Evolutionary conservation across 768 basidiomycete species (phyloP).

Genomic region (Auriculariales sp.): DNA sequence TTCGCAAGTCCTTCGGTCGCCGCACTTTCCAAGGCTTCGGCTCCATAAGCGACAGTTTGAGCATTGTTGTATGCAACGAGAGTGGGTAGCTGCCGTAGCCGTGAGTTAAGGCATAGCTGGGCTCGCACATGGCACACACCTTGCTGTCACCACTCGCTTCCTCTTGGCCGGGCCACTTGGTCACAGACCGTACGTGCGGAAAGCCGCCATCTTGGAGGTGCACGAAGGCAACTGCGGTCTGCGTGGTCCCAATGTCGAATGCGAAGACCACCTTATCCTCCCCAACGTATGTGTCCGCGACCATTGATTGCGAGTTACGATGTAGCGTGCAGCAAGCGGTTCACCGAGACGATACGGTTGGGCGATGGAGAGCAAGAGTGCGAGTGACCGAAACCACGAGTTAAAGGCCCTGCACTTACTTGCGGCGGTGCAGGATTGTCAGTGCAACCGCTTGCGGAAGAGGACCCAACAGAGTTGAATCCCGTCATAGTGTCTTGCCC

Average conservation of each 20-base stretch:
- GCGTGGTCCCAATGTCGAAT: background rate
- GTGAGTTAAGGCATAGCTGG: background rate
- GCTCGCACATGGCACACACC: background rate
- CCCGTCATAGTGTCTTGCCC: too few relatives aligned
- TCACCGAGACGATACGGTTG: too few relatives aligned
- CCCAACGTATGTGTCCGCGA: background rate
- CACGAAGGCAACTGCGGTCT: background rate
- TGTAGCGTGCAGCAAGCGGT: too few relatives aligned
- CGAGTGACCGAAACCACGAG: too few relatives aligned
- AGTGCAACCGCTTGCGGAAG: too few relatives aligned
- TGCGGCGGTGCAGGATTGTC: too few relatives aligned
- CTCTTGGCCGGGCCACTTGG: background rate
- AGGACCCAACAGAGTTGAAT: too few relatives aligned
- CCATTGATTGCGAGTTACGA: too few relatives aligned
- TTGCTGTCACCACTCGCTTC: background rate
- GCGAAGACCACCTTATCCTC: background rate
- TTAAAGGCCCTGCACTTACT: too few relatives aligned
- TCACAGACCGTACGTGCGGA: background rate
- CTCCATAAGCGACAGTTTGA: background rate
- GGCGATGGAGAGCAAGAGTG: too few relatives aligned
- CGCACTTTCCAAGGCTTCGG: conserved; percentile 2
- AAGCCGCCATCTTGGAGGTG: background rate
- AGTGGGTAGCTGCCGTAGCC: conserved; percentile 2
- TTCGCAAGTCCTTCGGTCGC: conserved; percentile 1
- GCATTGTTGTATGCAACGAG: conserved; percentile 1